A percentile compares a stretch with the other conserved stretches of the same genome.
These are phyloP conservation scores for Suillus subluteus DNA, from an alignment of 768 basidiomycete species.

Conservation along the genomic window DNA sequence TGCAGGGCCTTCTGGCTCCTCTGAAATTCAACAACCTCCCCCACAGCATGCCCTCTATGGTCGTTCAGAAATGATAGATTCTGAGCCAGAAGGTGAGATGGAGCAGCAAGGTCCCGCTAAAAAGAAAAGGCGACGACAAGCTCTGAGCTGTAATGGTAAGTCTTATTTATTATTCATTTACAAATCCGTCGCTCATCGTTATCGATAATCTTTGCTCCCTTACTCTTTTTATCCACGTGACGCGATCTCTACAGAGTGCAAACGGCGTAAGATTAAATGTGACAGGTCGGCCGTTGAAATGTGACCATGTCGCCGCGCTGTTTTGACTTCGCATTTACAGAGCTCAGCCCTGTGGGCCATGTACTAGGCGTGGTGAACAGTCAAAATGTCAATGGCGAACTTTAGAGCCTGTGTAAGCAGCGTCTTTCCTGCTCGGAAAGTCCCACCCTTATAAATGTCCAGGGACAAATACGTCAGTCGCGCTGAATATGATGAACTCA, in stretches of 20 bases:
- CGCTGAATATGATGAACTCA: slow-evolving; percentile 77
- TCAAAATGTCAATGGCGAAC: slow-evolving; percentile 83
- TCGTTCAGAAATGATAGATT: slow-evolving; percentile 49
- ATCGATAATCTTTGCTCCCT: slow-evolving; percentile 27
- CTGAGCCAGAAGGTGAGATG: slow-evolving; percentile 58
- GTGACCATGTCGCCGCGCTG: slow-evolving; percentile 10
- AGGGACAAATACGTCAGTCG: slow-evolving; percentile 85
- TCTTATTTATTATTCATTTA: slow-evolving; percentile 26
- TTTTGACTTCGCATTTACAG: slow-evolving; percentile 43
- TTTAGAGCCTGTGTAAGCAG: slow-evolving; percentile 76
- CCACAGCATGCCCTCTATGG: slow-evolving; percentile 28
- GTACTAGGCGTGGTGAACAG: slow-evolving; percentile 78
- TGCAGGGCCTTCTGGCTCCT: slow-evolving; percentile 28
- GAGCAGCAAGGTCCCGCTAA: slow-evolving; percentile 64
- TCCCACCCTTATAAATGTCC: slow-evolving; percentile 21
- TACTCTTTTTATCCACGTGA: slow-evolving; percentile 17
- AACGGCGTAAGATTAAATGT: slow-evolving; percentile 86
- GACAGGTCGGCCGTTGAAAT: slow-evolving; percentile 56
- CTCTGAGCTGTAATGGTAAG: slow-evolving; percentile 84
- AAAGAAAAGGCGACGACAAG: slow-evolving; percentile 83
- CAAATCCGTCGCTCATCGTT: slow-evolving; percentile 27
- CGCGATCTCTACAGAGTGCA: slow-evolving; percentile 61
- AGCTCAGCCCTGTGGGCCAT: slow-evolving; percentile 81
- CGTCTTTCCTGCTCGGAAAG: slow-evolving; percentile 1
- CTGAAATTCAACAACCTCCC: slow-evolving; percentile 28